Percentiles rank a stretch among this genome's conserved stretches.
Evolutionary conservation across 108 stramenopile species (phyloP).

Genomic region (Nitzschia inconspicua): DNA sequence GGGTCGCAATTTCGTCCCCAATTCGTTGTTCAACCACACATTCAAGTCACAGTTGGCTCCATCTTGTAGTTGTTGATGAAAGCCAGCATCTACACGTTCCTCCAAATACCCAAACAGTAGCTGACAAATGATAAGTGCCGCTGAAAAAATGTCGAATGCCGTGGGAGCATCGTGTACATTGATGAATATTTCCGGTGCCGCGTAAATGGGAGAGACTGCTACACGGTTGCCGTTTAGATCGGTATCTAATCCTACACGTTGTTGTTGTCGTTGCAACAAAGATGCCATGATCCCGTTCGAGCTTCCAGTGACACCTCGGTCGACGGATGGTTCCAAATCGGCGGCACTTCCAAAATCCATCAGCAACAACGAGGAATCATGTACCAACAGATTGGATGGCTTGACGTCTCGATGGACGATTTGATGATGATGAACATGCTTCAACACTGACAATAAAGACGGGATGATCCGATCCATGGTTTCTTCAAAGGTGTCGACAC

Average conservation of each 20-base stretch:
- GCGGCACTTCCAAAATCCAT: conserved; percentile 85
- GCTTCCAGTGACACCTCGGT: conserved; percentile 3
- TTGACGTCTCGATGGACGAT: conserved; percentile 84
- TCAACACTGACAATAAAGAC: conserved; percentile 47
- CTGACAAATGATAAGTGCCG: conserved; percentile 66
- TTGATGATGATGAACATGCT: conserved; percentile 37
- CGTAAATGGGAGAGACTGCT: conserved; percentile 72
- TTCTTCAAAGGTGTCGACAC: conserved; percentile 32
- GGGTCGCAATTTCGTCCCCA: conserved; percentile 43
- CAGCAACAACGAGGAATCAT: conserved; percentile 28
- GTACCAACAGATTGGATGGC: conserved; percentile 63
- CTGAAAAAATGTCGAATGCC: conserved; percentile 68
- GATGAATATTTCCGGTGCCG: conserved; percentile 69
- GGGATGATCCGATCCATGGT: conserved; percentile 44
- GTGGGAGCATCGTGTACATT: conserved; percentile 25
- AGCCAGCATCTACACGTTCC: conserved; percentile 70
- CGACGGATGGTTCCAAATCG: conserved; percentile 53
- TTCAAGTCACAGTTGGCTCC: conserved; percentile 63
- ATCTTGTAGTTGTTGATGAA: conserved; percentile 61
- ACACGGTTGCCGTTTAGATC: conserved; percentile 41
- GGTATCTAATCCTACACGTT: conserved; percentile 48
- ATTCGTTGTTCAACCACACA: conserved; percentile 51
- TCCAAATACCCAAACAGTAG: conserved; percentile 74
- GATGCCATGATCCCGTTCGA: not conserved
- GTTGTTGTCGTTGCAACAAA: conserved; percentile 28